A percentile compares a stretch with the other conserved stretches of the same genome.
phyloP scores from a whole-genome alignment of 352 stramenopile genomes.

The Aphanomyces cochlioides region DNA sequence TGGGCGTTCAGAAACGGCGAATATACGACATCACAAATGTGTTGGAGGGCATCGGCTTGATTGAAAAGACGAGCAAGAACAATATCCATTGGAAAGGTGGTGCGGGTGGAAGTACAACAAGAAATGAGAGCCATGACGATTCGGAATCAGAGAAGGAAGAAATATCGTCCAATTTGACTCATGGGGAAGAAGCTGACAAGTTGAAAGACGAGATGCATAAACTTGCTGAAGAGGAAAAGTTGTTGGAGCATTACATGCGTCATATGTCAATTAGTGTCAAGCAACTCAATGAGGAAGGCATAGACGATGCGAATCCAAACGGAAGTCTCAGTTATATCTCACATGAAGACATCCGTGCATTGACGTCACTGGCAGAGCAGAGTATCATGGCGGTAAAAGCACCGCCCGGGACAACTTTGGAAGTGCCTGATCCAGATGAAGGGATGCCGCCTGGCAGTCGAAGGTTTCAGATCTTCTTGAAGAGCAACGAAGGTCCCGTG shows the following conservation, averaged over 20 bases:
- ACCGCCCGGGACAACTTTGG: slow-evolving; percentile 89
- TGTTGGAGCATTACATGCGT: slow-evolving; percentile 83
- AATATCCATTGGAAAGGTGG: slow-evolving; percentile 96
- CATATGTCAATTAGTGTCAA: slow-evolving; percentile 76
- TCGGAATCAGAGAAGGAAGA: slow-evolving; percentile 39
- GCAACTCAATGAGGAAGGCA: slow-evolving; percentile 74
- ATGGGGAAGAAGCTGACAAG: slow-evolving; percentile 46
- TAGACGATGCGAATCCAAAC: slow-evolving; percentile 39
- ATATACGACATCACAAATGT: slow-evolving; percentile 99
- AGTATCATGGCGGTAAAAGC: slow-evolving; percentile 94
- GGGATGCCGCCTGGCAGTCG: slow-evolving; percentile 85
- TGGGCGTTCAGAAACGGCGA: slow-evolving; percentile 90
- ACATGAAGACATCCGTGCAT: slow-evolving; percentile 81
- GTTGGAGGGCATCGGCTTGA: slow-evolving; percentile 95
- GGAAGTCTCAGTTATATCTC: slow-evolving; percentile 46
- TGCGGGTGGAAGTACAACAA: slow-evolving; percentile 36
- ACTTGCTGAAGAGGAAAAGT: slow-evolving; percentile 75
- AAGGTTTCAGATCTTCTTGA: slow-evolving; percentile 94
- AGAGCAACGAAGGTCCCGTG: slow-evolving; percentile 83
- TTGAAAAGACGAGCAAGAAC: slow-evolving; percentile 98
- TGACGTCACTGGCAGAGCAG: slow-evolving; percentile 82
- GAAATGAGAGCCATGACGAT: slow-evolving; percentile 47
- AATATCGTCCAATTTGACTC: background rate
- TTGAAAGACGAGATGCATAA: slow-evolving; percentile 74
- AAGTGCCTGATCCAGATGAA: slow-evolving; percentile 93